These are phyloP conservation scores for Capsella bursapastoris DNA, from an alignment of 345 rosid genomes.

Conservation along the genomic window DNA sequence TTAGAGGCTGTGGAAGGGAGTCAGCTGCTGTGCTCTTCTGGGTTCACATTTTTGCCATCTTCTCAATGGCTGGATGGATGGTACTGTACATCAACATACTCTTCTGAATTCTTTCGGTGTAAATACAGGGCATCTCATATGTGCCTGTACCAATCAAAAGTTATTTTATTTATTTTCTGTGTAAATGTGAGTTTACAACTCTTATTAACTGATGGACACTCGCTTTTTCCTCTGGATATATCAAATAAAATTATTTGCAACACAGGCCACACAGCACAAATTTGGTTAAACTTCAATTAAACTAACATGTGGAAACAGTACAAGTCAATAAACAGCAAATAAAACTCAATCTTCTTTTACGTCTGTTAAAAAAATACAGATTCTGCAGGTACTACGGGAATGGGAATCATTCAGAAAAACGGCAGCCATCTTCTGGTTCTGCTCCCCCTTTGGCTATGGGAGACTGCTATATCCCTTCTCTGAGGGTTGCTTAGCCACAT, in stretches of 20 bases:
- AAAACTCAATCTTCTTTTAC: constrained; percentile 3
- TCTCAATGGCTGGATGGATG: constrained; percentile 98
- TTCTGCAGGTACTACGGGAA: constrained; percentile 12
- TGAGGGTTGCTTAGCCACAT: constrained; percentile 69
- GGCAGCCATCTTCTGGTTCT: constrained; percentile 87
- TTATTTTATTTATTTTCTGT: constrained; percentile 11
- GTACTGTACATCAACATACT: constrained; percentile 84
- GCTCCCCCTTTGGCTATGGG: constrained; percentile 53
- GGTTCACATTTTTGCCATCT: constrained; percentile 92
- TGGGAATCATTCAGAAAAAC: constrained; percentile 50
- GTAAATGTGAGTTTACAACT: constrained; percentile 31
- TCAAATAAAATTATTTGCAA: constrained; percentile 9
- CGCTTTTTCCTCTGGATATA: constrained; percentile 16
- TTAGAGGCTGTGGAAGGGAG: constrained; percentile 96
- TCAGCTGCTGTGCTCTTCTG: constrained; percentile 96
- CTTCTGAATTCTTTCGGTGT: constrained; percentile 47
- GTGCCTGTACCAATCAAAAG: constrained; percentile 31
- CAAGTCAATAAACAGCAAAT: constrained; percentile 19
- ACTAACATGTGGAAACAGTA: constrained; percentile 25
- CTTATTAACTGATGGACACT: constrained; percentile 6
- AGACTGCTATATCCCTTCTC: constrained; percentile 47
- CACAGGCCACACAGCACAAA: constrained; percentile 10
- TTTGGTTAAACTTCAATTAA: constrained; percentile 17
- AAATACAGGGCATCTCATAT: constrained; percentile 17
- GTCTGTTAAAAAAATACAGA: background rate